Percentiles rank a stretch among this genome's conserved stretches.
phyloP scores from a whole-genome alignment of 2,329 filamentous ascomycete genomes.

The Aspergillus nomiae region DNA sequence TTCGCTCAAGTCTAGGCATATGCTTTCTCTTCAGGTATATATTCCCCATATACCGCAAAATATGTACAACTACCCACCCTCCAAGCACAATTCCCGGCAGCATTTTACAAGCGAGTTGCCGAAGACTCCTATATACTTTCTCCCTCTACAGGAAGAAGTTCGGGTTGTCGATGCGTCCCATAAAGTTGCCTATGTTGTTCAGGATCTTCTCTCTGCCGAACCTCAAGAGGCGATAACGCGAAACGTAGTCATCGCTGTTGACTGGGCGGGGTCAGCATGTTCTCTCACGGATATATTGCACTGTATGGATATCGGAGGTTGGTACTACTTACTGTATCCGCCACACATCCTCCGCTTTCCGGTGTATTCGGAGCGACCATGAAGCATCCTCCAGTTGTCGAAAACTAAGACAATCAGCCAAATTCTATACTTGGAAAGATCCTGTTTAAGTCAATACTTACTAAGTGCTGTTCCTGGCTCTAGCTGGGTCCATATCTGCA shows the following conservation, averaged over 20 bases:
- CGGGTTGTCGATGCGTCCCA: conserved; percentile 10
- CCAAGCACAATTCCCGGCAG: background rate
- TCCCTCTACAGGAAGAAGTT: conserved; percentile 12
- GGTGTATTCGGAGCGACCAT: conserved; percentile 80
- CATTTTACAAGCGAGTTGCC: background rate
- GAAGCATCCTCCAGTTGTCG: conserved; percentile 93
- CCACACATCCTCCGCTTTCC: conserved; percentile 88
- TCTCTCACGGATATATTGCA: background rate
- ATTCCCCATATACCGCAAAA: background rate
- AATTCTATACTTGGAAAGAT: background rate
- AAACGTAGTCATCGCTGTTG: conserved; percentile 78
- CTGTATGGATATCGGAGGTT: background rate
- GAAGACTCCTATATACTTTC: background rate
- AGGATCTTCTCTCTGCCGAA: conserved; percentile 47
- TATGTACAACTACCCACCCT: background rate
- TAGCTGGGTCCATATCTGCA: conserved; percentile 80
- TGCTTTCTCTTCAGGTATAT: background rate
- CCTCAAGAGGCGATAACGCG: conserved; percentile 73
- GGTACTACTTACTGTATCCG: conserved; percentile 72
- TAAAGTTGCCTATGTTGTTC: conserved; percentile 31
- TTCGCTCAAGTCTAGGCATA: background rate
- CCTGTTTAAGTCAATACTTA: conserved; percentile 47
- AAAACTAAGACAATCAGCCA: conserved; percentile 63
- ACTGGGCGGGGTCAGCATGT: conserved; percentile 51
- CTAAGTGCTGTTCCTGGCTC: conserved; percentile 75